phyloP scores from a whole-genome alignment of 495 filamentous ascomycete species.

The Penicillium canescens region DNA sequence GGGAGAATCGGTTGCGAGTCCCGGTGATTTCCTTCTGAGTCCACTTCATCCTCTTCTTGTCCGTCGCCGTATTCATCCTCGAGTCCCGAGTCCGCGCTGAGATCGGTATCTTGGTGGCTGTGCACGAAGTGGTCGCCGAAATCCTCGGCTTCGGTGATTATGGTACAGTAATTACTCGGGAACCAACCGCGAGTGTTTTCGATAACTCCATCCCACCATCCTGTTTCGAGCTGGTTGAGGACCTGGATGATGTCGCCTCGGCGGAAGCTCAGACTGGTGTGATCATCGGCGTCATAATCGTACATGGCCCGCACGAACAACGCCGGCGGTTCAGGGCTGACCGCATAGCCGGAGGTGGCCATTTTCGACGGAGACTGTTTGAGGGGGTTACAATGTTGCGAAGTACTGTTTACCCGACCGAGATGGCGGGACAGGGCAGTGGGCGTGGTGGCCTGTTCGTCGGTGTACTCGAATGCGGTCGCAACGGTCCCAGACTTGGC shows the following conservation, averaged over 20 bases:
- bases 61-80: constrained; percentile 73
- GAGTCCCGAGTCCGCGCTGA: constrained; percentile 54
- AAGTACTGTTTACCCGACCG: constrained; percentile 32
- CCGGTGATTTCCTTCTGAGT: constrained; percentile 59
- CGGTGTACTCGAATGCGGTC: constrained; percentile 48
- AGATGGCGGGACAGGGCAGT: constrained; percentile 33
- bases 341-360: constrained; percentile 53
- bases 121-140: constrained; percentile 37
- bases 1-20: constrained; percentile 60
- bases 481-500: constrained; percentile 39
- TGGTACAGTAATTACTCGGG: constrained; percentile 95
- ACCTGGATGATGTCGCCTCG: constrained; percentile 97
- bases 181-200: constrained; percentile 91
- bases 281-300: constrained; percentile 95
- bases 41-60: constrained; percentile 61
- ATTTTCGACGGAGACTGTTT: constrained; percentile 35
- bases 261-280: constrained; percentile 92
- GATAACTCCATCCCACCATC: constrained; percentile 99
- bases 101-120: constrained; percentile 51
- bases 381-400: constrained; percentile 29
- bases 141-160: constrained; percentile 75
- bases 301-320: constrained; percentile 96
- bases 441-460: constrained; percentile 41
- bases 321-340: constrained; percentile 67
- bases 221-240: constrained; percentile 94